These are phyloP conservation scores for Aspergillus sp. DNA, from an alignment of 2,329 filamentous ascomycete species.

Conservation along the genomic window DNA sequence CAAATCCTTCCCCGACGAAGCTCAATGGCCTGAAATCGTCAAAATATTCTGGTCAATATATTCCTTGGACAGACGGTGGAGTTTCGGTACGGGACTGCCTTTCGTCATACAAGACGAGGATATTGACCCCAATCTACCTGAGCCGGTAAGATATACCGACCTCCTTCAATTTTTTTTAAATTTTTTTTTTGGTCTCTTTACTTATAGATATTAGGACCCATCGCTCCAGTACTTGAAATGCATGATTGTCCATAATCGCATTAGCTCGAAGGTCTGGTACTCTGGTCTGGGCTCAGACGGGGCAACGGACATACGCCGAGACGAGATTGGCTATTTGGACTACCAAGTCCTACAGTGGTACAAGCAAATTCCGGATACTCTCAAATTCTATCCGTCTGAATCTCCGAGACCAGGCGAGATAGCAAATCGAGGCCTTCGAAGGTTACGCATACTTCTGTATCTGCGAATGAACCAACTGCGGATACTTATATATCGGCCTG, in stretches of 20 bases:
- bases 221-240: slow-evolving; percentile 70
- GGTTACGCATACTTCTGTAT: slow-evolving; percentile 80
- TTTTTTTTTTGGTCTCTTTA: not conserved
- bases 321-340: slow-evolving; percentile 78
- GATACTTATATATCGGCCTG: slow-evolving; percentile 82
- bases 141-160: slow-evolving; percentile 60
- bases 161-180: not conserved
- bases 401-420: slow-evolving; percentile 47
- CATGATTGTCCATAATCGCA: slow-evolving; percentile 81
- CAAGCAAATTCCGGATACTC: slow-evolving; percentile 64
- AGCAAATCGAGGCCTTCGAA: slow-evolving; percentile 65
- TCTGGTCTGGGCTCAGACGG: slow-evolving; percentile 70
- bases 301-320: slow-evolving; percentile 65
- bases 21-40: slow-evolving; percentile 66
- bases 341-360: slow-evolving; percentile 87
- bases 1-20: slow-evolving; percentile 64
- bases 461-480: slow-evolving; percentile 87
- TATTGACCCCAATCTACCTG: slow-evolving; percentile 75
- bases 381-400: slow-evolving; percentile 62
- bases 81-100: slow-evolving; percentile 83
- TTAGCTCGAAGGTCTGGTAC: slow-evolving; percentile 84
- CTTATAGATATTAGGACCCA: slow-evolving; percentile 34
- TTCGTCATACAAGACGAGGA: slow-evolving; percentile 84
- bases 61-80: slow-evolving; percentile 82
- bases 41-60: slow-evolving; percentile 86